Conservation (phyloP, 176 grass and related monocot species). For the Eragrostis curvula region DNA sequence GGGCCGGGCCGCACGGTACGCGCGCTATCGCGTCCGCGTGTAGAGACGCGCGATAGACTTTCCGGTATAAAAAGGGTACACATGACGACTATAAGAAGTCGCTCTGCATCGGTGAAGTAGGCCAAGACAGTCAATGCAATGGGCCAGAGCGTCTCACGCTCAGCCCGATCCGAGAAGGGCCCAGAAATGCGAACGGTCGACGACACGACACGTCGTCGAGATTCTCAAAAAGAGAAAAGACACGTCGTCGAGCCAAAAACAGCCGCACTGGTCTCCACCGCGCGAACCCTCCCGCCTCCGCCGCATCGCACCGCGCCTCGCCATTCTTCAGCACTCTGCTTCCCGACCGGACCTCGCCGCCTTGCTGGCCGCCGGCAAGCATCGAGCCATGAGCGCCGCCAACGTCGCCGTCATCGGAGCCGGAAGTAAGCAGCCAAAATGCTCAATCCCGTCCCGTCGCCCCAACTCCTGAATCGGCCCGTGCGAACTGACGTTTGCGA, state of each 20-base stretch:
- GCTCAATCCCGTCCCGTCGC: neutral
- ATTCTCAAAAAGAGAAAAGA: neutral
- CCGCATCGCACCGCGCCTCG: neutral
- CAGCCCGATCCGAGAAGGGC: neutral
- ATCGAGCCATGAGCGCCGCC: slow-evolving; percentile 40
- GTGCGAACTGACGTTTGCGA: slow-evolving; percentile 1
- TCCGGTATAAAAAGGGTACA: too few species aligned
- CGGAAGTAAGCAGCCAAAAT: slow-evolving; percentile 63
- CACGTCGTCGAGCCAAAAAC: neutral
- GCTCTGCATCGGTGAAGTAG: too few species aligned
- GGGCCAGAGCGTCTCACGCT: neutral
- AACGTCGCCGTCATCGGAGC: slow-evolving; percentile 77
- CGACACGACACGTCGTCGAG: neutral
- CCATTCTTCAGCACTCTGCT: neutral
- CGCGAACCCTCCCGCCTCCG: slow-evolving; percentile 16
- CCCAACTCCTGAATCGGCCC: neutral
- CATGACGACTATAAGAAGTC: too few species aligned
- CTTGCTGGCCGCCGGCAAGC: slow-evolving; percentile 18
- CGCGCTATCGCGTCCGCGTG: too few species aligned
- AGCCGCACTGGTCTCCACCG: neutral
- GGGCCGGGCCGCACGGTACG: too few species aligned
- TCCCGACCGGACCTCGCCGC: neutral
- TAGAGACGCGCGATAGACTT: too few species aligned
- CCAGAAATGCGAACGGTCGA: neutral
- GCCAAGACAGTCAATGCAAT: too few species aligned